Percentiles rank a stretch among this genome's conserved stretches.
Conservation (phyloP, 441 rosid genomes). For the Euphorbia schlechtendalii region DNA sequence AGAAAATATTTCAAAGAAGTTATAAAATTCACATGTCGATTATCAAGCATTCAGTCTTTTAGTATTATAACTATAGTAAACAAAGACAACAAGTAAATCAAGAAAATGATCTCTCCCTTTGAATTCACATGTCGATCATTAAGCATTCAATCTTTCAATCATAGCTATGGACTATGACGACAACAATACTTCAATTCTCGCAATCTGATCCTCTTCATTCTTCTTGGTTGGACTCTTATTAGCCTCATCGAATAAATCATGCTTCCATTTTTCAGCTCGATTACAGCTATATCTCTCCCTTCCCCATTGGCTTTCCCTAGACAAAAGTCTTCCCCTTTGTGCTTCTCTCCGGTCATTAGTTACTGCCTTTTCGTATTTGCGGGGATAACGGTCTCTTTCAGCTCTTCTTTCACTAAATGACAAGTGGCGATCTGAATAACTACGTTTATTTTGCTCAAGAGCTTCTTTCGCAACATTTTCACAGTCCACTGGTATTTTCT, state of each 20-base stretch:
- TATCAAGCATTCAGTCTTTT: too few species aligned
- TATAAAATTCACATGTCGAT: too few species aligned
- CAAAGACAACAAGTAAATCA: too few species aligned
- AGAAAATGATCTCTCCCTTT: too few species aligned
- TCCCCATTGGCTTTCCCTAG: too few species aligned
- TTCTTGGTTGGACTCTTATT: constrained; percentile 53
- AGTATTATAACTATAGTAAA: too few species aligned
- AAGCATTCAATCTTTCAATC: too few species aligned
- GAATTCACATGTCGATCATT: too few species aligned
- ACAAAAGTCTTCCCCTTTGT: constrained; percentile 30
- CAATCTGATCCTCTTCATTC: constrained; percentile 86
- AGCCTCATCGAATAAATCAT: constrained; percentile 77
- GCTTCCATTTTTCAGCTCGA: constrained; percentile 77
- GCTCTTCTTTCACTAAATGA: constrained; percentile 54
- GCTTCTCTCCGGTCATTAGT: constrained; percentile 42
- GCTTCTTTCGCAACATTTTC: constrained; percentile 29
- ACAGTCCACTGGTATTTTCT: constrained; percentile 40
- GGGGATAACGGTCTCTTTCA: constrained; percentile 39
- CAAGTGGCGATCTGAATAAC: constrained; percentile 20
- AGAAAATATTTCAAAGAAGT: too few species aligned
- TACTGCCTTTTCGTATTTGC: constrained; percentile 39
- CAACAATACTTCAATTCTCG: constrained; percentile 78
- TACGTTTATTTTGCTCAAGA: constrained; percentile 31
- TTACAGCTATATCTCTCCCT: too few species aligned
- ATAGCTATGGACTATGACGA: constrained; percentile 62